These are phyloP conservation scores for Candida cerambycidarum DNA, from an alignment of 805 yeast species.

Conservation along the genomic window DNA sequence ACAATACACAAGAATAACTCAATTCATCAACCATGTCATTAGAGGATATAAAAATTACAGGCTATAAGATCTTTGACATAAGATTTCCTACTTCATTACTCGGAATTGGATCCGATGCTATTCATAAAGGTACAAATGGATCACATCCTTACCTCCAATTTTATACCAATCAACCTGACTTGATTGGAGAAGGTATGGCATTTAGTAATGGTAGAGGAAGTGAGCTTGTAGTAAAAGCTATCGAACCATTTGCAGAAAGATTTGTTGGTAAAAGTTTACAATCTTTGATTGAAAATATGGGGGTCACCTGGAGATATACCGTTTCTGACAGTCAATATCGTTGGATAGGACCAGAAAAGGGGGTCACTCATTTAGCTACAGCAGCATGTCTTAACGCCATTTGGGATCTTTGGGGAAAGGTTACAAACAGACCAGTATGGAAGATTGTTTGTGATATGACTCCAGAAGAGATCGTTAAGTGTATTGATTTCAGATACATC, in stretches of 20 bases:
- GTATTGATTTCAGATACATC: slow-evolving; percentile 43
- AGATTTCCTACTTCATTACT: slow-evolving; percentile 41
- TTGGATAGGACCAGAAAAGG: slow-evolving; percentile 48
- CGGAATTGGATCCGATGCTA: slow-evolving; percentile 44
- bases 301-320: slow-evolving; percentile 40
- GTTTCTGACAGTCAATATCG: slow-evolving; percentile 41
- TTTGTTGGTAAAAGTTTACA: slow-evolving; percentile 31
- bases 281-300: slow-evolving; percentile 35
- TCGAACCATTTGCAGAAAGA: slow-evolving; percentile 36
- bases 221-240: slow-evolving; percentile 22
- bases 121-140: slow-evolving; percentile 40
- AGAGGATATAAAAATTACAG: slow-evolving; percentile 21
- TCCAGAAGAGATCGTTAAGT: slow-evolving; percentile 40
- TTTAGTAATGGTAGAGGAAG: slow-evolving; percentile 22
- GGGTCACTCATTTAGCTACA: slow-evolving; percentile 41
- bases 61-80: slow-evolving; percentile 27
- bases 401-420: slow-evolving; percentile 46
- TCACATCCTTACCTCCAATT: slow-evolving; percentile 39
- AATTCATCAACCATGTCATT: slow-evolving; percentile 1
- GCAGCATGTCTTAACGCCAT: slow-evolving; percentile 42
- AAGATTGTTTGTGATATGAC: slow-evolving; percentile 40
- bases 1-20: too few species aligned
- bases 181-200: slow-evolving; percentile 43
- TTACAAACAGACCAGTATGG: slow-evolving; percentile 39
- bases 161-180: slow-evolving; percentile 21